Evolutionary conservation across 352 stramenopile genomes (phyloP).

Genomic region (Pythium aristosporum): DNA sequence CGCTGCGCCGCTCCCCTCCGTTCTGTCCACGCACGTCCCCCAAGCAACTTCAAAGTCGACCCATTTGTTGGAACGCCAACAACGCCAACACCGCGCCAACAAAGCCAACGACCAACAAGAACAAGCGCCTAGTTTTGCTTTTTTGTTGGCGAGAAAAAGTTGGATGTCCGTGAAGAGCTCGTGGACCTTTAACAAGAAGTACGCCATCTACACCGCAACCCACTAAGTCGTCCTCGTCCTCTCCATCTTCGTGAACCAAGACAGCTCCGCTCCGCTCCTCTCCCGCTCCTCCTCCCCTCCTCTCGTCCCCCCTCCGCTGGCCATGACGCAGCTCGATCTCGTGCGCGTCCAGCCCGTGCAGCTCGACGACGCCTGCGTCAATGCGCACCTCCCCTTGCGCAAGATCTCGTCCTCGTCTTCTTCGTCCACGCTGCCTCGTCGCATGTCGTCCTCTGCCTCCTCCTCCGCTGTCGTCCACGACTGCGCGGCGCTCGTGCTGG

Average conservation of each 20-base stretch:
- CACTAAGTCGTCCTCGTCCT: conserved; percentile 41
- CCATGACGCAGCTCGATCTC: conserved; percentile 62
- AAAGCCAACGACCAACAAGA: conserved; percentile 5
- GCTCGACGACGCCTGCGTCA: conserved; percentile 32
- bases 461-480: conserved; percentile 44
- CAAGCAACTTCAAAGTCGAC: conserved; percentile 10
- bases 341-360: conserved; percentile 30
- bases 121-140: not conserved
- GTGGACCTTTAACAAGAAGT: conserved; percentile 87
- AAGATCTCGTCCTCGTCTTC: conserved; percentile 33
- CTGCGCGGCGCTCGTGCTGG: conserved; percentile 66
- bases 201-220: conserved; percentile 65
- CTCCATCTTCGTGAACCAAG: not conserved
- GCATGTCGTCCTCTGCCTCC: conserved; percentile 31
- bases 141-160: not conserved
- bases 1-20: not conserved
- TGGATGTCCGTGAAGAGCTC: conserved; percentile 83
- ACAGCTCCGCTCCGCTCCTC: not conserved
- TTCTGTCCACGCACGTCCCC: not conserved
- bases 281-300: not conserved
- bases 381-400: conserved; percentile 32
- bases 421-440: conserved; percentile 24
- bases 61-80: not conserved
- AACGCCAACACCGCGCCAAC: conserved; percentile 5
- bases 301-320: not conserved